A percentile compares a stretch with the other conserved stretches of the same genome.
These are phyloP conservation scores for Sabuloglossum arenarium DNA, from an alignment of 495 filamentous ascomycete species.

Conservation along the genomic window DNA sequence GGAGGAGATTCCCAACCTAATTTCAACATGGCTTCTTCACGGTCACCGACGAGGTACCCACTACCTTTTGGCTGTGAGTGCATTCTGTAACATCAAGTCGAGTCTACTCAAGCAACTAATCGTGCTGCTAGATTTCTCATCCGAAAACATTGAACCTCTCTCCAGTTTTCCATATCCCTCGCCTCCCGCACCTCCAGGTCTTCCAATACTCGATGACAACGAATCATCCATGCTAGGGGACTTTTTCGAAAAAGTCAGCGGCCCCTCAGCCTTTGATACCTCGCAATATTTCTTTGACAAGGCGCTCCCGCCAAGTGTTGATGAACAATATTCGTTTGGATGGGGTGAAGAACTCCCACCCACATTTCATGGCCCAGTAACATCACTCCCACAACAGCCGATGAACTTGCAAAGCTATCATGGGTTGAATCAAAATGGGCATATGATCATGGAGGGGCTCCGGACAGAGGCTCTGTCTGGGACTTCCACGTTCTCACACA, in stretches of 20 bases:
- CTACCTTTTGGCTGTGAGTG: constrained; percentile 4
- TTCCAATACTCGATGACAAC: constrained; percentile 36
- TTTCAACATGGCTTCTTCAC: constrained; percentile 3
- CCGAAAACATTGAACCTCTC: neutral
- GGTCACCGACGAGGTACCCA: constrained; percentile 1
- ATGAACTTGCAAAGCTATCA: constrained; percentile 6
- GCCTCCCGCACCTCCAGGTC: constrained; percentile 21
- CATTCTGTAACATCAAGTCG: neutral
- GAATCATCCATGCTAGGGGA: constrained; percentile 38
- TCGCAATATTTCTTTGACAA: constrained; percentile 34
- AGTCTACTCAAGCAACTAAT: neutral
- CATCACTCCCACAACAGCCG: constrained; percentile 32
- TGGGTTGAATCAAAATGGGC: constrained; percentile 8
- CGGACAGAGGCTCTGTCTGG: constrained; percentile 11
- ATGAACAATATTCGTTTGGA: constrained; percentile 8
- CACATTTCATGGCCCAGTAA: constrained; percentile 36
- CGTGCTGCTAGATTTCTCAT: neutral
- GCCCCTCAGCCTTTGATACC: constrained; percentile 26
- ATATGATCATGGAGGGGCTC: constrained; percentile 11
- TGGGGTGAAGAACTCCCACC: constrained; percentile 37
- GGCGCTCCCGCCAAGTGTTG: constrained; percentile 24
- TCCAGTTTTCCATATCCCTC: constrained; percentile 2
- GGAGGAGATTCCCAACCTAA: neutral
- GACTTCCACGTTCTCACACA: constrained; percentile 13
- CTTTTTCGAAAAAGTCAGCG: constrained; percentile 39